phyloP scores from a whole-genome alignment of 106 monocot species.

The Dendrobium officinale region DNA sequence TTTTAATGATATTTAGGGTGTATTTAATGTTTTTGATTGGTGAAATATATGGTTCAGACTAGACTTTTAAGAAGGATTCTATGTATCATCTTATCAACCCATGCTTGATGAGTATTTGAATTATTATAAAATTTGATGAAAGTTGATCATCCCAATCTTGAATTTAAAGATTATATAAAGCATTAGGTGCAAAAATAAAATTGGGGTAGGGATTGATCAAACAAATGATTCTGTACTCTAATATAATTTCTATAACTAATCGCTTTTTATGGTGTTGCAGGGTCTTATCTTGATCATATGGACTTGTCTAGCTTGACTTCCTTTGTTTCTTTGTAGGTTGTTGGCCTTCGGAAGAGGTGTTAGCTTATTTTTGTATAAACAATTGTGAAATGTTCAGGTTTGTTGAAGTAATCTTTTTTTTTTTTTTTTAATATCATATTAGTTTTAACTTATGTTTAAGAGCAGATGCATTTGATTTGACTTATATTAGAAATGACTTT shows the following conservation, averaged over 20 bases:
- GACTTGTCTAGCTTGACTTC: background rate
- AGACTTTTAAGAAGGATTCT: too few relatives aligned
- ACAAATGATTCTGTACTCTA: background rate
- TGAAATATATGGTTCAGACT: too few relatives aligned
- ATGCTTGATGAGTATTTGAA: background rate
- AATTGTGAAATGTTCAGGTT: constrained; percentile 42
- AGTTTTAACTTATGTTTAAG: background rate
- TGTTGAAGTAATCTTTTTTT: background rate
- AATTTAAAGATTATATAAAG: background rate
- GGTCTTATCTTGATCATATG: background rate
- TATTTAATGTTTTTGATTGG: too few relatives aligned
- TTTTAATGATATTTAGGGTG: too few relatives aligned
- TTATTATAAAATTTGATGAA: background rate
- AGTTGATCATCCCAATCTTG: background rate
- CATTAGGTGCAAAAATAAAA: background rate
- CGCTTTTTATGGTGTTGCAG: background rate
- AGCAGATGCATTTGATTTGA: too few relatives aligned
- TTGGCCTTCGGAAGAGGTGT: constrained; percentile 53
- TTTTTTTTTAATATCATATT: background rate
- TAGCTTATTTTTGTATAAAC: constrained; percentile 45
- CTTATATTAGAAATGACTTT: too few relatives aligned
- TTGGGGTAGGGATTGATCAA: background rate
- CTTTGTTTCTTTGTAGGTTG: constrained; percentile 25
- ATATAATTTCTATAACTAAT: background rate
- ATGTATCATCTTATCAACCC: too few relatives aligned